Evolutionary conservation across 2,329 filamentous ascomycete genomes (phyloP), one percentile per base, ranked within the genome.

Genomic region (Alternaria atra): DNA sequence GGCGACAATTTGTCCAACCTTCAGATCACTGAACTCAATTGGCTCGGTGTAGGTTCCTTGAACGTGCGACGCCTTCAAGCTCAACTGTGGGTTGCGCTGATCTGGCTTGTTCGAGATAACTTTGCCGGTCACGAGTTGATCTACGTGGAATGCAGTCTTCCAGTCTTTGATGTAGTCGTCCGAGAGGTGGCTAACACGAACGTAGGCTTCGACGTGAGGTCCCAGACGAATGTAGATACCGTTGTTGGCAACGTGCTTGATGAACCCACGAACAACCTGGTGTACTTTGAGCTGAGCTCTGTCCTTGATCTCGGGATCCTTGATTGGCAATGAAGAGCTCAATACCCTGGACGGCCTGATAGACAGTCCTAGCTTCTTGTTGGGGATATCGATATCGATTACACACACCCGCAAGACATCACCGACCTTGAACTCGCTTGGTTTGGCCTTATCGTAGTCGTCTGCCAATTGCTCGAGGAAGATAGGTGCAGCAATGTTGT

Each of bases 111-210:
- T 86, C 3, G 88, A 83, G 47, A 91, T 87, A 61, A 99, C 85
- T 66, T 94, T 92, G 52, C 93, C 95, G 79, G 91, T 93, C 55
- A 99, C 93, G 6, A 99, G 85, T 79, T 98, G 93, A 72, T 97
- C 93, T 48, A 94, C 82, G 71, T 95, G 89, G 80, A 94, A 97
- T 44, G 90, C 84, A 35, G 91, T 88, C 81, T 97, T 96, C 95
- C 95, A 99, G 63, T 98, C 92, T 79, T 98, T 98, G 71, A 99
- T 82, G 77, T 90, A 99, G 7, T 88, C 86, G 76, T 99, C 95
- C 0, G 94, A 97, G 13, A 99, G 85, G 76, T 98, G 94, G 9
- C 91, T 88, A 54, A 98, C 90, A 68, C 92, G 90, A 48, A 97
- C 91, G 72, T 94, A 90, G 1, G 90, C 94, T 51, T 91, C 91